Percentiles rank a stretch among this genome's conserved stretches.
Evolutionary conservation across 2,329 filamentous ascomycete species (phyloP).

Genomic region (Sclerotiophoma versabilis): DNA sequence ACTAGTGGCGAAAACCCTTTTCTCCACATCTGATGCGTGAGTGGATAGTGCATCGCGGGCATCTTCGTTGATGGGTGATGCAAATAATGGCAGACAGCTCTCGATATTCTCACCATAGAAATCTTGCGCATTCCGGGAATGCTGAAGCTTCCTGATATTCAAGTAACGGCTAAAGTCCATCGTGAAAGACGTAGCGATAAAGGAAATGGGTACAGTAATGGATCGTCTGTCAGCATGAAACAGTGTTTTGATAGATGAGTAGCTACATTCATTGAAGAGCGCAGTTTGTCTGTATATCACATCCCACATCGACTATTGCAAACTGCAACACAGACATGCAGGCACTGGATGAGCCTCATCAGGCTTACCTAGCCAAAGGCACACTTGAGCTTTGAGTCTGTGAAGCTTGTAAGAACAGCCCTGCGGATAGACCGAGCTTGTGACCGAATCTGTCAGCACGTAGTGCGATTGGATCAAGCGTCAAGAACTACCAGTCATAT

Average conservation of each 20-base stretch:
- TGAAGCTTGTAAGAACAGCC: slow-evolving; percentile 10
- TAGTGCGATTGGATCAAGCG: neutral
- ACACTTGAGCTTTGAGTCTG: neutral
- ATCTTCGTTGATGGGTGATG: slow-evolving; percentile 31
- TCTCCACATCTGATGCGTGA: slow-evolving; percentile 23
- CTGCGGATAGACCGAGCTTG: slow-evolving; percentile 2
- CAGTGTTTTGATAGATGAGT: neutral
- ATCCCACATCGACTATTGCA: too few relatives aligned
- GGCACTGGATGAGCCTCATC: neutral
- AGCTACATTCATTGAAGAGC: neutral
- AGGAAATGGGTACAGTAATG: neutral
- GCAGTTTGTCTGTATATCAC: neutral
- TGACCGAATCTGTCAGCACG: neutral
- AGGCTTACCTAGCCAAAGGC: neutral
- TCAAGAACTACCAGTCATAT: neutral
- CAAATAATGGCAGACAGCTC: slow-evolving; percentile 26
- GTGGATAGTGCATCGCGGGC: slow-evolving; percentile 20
- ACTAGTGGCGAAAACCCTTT: slow-evolving; percentile 12
- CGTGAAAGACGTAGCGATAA: neutral
- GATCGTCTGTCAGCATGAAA: neutral
- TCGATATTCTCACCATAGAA: slow-evolving; percentile 3
- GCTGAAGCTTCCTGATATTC: slow-evolving; percentile 16
- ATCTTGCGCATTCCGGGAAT: neutral
- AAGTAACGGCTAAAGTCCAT: slow-evolving; percentile 33
- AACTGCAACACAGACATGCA: neutral